phyloP scores from a whole-genome alignment of 306 rosid species.

The Argentina anserina region DNA sequence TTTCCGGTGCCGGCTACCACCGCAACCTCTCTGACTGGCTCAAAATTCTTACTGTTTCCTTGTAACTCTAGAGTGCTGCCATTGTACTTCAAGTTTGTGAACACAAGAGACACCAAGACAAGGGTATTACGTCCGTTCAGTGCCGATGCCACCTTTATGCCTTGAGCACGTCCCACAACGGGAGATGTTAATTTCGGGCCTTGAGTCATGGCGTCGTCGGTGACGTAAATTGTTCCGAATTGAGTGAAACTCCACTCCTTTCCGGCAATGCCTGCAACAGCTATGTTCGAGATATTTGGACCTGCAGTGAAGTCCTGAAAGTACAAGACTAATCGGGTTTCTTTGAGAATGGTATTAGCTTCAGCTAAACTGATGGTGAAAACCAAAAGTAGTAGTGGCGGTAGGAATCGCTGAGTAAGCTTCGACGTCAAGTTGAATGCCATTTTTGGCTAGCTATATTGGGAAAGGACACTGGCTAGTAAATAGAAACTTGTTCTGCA shows the following conservation, averaged over 20 bases:
- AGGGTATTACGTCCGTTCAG: not conserved
- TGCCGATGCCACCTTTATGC: not conserved
- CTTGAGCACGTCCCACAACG: not conserved
- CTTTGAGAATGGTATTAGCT: not conserved
- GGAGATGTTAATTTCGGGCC: not conserved
- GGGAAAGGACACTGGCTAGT: not conserved
- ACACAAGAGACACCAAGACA: not conserved
- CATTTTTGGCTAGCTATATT: too few species aligned
- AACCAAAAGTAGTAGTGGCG: not conserved
- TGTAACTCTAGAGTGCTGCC: conserved; percentile 24
- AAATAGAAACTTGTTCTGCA: too few species aligned
- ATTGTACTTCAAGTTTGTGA: conserved; percentile 13
- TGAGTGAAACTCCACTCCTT: not conserved
- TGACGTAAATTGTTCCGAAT: not conserved
- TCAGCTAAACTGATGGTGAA: not conserved
- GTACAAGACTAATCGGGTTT: not conserved
- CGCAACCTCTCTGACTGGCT: not conserved
- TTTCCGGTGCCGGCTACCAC: not conserved
- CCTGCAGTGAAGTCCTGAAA: not conserved
- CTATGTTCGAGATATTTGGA: not conserved
- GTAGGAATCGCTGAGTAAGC: too few species aligned
- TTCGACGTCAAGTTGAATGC: not conserved
- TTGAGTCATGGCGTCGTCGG: not conserved
- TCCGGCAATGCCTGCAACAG: not conserved
- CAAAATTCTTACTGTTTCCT: conserved; percentile 18